phyloP scores from a whole-genome alignment of 768 basidiomycete genomes.

The Chalciporus chontae region DNA sequence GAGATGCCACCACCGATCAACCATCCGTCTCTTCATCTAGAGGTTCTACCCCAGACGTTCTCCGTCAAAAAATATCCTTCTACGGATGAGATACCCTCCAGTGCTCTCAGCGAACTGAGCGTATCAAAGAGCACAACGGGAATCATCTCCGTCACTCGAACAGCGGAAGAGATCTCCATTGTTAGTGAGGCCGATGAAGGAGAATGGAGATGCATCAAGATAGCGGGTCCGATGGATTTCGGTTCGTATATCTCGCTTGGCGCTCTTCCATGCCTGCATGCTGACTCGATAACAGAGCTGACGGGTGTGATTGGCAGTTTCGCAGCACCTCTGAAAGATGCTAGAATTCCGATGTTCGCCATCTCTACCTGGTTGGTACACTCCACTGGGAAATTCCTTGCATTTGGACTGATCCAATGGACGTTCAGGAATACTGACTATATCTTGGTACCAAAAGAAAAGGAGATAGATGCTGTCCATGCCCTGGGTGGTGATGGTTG shows the following conservation, averaged over 20 bases:
- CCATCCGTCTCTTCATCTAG: slow-evolving; percentile 47
- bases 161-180: slow-evolving; percentile 58
- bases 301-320: slow-evolving; percentile 56
- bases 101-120: slow-evolving; percentile 25
- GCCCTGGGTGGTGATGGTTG: slow-evolving; percentile 51
- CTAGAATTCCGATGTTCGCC: slow-evolving; percentile 53
- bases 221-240: slow-evolving; percentile 66
- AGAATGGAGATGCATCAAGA: slow-evolving; percentile 58
- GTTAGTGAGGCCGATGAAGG: slow-evolving; percentile 46
- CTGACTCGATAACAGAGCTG: slow-evolving; percentile 36
- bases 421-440: slow-evolving; percentile 63
- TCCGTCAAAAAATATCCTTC: slow-evolving; percentile 40
- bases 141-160: slow-evolving; percentile 58
- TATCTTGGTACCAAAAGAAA: slow-evolving; percentile 49
- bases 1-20: slow-evolving; percentile 42
- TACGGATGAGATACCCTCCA: slow-evolving; percentile 33
- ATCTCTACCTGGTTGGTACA: slow-evolving; percentile 58
- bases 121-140: slow-evolving; percentile 26
- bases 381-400: not conserved
- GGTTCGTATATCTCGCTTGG: slow-evolving; percentile 32
- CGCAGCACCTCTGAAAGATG: slow-evolving; percentile 48
- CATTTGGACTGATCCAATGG: not conserved
- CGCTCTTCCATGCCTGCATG: not conserved
- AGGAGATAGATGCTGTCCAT: slow-evolving; percentile 38
- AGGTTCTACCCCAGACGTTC: slow-evolving; percentile 41